These are phyloP conservation scores for Acmispon strigosus DNA, from an alignment of 306 rosid species.

Conservation along the genomic window DNA sequence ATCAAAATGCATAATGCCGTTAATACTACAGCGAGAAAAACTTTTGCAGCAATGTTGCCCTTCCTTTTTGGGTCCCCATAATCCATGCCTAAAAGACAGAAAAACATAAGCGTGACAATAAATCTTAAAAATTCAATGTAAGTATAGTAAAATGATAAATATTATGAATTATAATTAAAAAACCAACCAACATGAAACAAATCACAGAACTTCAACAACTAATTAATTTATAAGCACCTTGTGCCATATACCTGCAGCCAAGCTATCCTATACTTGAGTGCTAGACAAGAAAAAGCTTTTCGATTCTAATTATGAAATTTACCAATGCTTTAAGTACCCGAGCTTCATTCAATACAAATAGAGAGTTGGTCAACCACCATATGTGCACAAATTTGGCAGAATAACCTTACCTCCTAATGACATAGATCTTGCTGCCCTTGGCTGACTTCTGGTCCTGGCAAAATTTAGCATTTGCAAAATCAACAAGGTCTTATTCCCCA, in stretches of 20 bases:
- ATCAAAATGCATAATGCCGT: constrained; percentile 70
- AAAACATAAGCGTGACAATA: background rate
- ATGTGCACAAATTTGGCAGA: background rate
- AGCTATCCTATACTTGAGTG: background rate
- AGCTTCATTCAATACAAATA: background rate
- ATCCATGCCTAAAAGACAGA: constrained; percentile 63
- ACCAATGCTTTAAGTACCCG: background rate
- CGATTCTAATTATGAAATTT: background rate
- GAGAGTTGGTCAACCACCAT: background rate
- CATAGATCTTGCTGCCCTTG: constrained; percentile 63
- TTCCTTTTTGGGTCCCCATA: constrained; percentile 78
- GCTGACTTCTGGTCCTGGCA: constrained; percentile 60
- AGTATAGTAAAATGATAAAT: background rate
- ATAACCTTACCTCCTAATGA: constrained; percentile 74
- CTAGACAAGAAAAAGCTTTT: constrained; percentile 1
- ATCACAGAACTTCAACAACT: background rate
- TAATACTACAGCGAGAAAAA: constrained; percentile 65
- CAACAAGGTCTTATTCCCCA: constrained; percentile 22
- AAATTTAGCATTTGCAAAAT: constrained; percentile 56
- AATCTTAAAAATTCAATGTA: background rate
- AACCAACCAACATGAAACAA: background rate
- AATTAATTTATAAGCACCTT: background rate
- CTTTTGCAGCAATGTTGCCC: constrained; percentile 61
- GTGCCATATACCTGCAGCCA: background rate
- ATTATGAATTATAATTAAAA: background rate